Conservation (phyloP, 1,139 yeast genomes). For the Blastobotrys persicus region DNA sequence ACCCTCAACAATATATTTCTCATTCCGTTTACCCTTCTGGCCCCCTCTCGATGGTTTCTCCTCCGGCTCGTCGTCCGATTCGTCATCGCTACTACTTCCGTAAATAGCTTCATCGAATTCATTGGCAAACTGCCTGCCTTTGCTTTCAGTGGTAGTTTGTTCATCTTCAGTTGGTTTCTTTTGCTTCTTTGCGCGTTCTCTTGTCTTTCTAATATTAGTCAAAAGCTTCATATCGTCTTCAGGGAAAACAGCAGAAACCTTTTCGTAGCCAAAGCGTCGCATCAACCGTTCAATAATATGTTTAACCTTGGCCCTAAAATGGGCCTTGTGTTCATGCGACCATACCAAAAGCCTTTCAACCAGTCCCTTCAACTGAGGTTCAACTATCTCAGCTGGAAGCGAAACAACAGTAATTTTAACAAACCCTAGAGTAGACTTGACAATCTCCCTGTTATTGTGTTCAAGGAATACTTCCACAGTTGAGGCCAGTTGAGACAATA, state of each 20-base stretch:
- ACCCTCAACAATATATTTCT: conserved; percentile 68
- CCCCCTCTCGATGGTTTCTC: conserved; percentile 31
- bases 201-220: conserved; percentile 78
- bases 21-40: conserved; percentile 36
- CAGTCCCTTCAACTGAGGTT: conserved; percentile 62
- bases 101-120: conserved; percentile 81
- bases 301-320: conserved; percentile 87
- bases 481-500: conserved; percentile 70
- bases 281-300: conserved; percentile 89
- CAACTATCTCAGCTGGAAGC: conserved; percentile 76
- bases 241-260: conserved; percentile 77
- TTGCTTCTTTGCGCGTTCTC: conserved; percentile 80
- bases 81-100: conserved; percentile 41
- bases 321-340: conserved; percentile 96
- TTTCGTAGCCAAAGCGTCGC: conserved; percentile 84
- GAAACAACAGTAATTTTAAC: conserved; percentile 87
- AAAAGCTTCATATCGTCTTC: conserved; percentile 82
- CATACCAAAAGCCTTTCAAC: conserved; percentile 76
- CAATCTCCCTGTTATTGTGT: conserved; percentile 88
- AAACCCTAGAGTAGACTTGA: conserved; percentile 90
- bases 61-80: conserved; percentile 41
- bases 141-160: conserved; percentile 27
- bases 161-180: conserved; percentile 42
- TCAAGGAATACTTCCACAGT: conserved; percentile 89
- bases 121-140: conserved; percentile 53